phyloP scores from a whole-genome alignment of 73 alveolate species.

The Paramecium biaurelia region DNA sequence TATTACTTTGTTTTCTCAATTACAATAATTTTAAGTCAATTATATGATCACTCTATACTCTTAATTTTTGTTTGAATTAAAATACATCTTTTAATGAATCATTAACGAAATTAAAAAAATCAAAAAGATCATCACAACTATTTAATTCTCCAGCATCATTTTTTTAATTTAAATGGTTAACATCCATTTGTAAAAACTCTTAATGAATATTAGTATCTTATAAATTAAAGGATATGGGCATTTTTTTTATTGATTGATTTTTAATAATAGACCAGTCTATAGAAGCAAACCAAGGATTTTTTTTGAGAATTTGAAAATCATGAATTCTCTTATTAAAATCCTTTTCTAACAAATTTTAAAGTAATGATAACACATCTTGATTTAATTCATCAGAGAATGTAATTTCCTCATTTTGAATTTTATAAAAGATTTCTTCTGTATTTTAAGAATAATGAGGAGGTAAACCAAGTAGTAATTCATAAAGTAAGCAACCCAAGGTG shows the following conservation, averaged over 20 bases:
- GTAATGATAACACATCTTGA: constrained; percentile 73
- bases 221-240: constrained; percentile 50
- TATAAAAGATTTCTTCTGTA: constrained; percentile 63
- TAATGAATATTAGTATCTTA: constrained; percentile 15
- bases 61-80: not conserved
- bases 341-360: constrained; percentile 73
- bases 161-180: not conserved
- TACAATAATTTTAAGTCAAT: not conserved
- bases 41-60: constrained; percentile 30
- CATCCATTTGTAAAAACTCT: constrained; percentile 48
- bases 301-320: constrained; percentile 17
- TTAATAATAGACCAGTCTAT: constrained; percentile 44
- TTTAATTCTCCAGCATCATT: constrained; percentile 13
- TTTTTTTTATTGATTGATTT: not conserved
- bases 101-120: constrained; percentile 7
- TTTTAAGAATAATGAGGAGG: constrained; percentile 78
- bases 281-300: constrained; percentile 48
- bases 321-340: constrained; percentile 64
- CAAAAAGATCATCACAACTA: constrained; percentile 5
- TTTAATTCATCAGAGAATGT: constrained; percentile 64
- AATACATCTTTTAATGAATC: constrained; percentile 7
- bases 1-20: not conserved
- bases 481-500: constrained; percentile 70
- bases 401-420: constrained; percentile 64
- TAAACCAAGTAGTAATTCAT: constrained; percentile 72